Evolutionary conservation across 2,329 filamentous ascomycete species (phyloP).

Genomic region (Colletotrichum cuscutae): DNA sequence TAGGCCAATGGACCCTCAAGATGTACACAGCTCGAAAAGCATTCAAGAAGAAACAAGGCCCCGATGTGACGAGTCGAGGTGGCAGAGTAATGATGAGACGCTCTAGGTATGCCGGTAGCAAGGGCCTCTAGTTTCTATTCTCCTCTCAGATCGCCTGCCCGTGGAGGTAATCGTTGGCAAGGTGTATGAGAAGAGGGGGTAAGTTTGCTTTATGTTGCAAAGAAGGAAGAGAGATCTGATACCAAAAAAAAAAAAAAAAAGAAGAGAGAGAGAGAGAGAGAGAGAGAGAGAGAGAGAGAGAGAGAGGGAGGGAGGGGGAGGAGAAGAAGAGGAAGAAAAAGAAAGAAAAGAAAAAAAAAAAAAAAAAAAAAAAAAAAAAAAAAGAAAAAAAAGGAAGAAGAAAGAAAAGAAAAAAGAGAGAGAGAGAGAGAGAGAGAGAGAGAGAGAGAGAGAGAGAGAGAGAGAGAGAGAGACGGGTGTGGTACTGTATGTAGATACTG

Average conservation of each 20-base stretch:
- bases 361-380: neutral
- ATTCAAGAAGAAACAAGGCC: conserved; percentile 32
- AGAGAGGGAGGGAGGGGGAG: too few relatives aligned
- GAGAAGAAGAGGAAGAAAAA: too few relatives aligned
- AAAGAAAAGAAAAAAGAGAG: neutral
- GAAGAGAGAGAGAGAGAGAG: too few relatives aligned
- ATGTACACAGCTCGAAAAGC: conserved; percentile 1
- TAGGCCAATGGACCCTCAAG: conserved; percentile 13
- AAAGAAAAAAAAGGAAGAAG: too few relatives aligned
- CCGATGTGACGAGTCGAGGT: conserved; percentile 30
- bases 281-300: too few relatives aligned
- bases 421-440: too few relatives aligned
- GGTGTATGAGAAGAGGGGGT: neutral
- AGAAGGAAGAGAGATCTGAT: conserved; percentile 31
- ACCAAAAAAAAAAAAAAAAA: conserved; percentile 5
- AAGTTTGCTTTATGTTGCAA: conserved; percentile 29
- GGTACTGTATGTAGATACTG: neutral
- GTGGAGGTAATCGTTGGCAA: conserved; percentile 1
- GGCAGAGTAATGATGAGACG: conserved; percentile 20
- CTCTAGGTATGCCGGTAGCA: conserved; percentile 19
- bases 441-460: too few relatives aligned
- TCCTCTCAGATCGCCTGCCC: conserved; percentile 9
- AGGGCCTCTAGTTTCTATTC: conserved; percentile 15
- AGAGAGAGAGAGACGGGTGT: neutral
- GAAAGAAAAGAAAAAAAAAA: conserved; percentile 16